Evolutionary conservation across 139 green algal genomes (phyloP), one percentile per base, ranked within the genome.

Genomic region (Eudorina sp.): DNA sequence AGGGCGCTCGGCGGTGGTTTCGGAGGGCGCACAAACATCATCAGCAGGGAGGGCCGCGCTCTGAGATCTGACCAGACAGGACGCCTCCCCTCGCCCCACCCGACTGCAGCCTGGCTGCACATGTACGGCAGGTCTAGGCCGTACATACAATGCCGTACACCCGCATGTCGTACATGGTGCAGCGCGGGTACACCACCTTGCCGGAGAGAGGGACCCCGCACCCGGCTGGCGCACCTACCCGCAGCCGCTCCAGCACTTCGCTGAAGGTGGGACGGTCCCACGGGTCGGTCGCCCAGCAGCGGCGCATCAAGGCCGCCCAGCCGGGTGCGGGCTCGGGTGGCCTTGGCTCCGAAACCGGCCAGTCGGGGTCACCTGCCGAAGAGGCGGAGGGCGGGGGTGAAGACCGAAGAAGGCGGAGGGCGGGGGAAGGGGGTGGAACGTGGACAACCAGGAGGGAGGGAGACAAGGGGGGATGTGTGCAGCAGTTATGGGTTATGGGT

Each of bases 201-300:
- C n/a, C n/a, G n/a, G n/a, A n/a, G n/a, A n/a, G n/a, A n/a, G 34
- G 38, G 43, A 75, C 73, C 45, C 13, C 6, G 21, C 36, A 40
- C 38, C 64, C 53, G 19, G 31, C 14, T 13, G 27, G 3, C 40
- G 19, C 46, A 34, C 82, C 25, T 55, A 85, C 88, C 89, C 73
- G 68, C 60, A 92, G 41, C 40, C n/a, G 36, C 73, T 68, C 21
- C 51, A 89, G 72, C n/a, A 92, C 73, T 6, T 87, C 80, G 0
- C 16, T 69, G 73, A 96, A 96, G 31, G 66, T 72, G 1, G 94
- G 94, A 0, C 94, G 88, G 4, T 64, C 36, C 9, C 31, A 41
- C 27, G 93, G 89, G 51, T 88, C 75, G 46, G 95, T 87, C 0
- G 69, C 78, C 94, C 94, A 97, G 90, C 94, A 97, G 25, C 72